Evolutionary conservation across 768 basidiomycete species (phyloP).

Genomic region (Lanmaoa pseudosensibilis): DNA sequence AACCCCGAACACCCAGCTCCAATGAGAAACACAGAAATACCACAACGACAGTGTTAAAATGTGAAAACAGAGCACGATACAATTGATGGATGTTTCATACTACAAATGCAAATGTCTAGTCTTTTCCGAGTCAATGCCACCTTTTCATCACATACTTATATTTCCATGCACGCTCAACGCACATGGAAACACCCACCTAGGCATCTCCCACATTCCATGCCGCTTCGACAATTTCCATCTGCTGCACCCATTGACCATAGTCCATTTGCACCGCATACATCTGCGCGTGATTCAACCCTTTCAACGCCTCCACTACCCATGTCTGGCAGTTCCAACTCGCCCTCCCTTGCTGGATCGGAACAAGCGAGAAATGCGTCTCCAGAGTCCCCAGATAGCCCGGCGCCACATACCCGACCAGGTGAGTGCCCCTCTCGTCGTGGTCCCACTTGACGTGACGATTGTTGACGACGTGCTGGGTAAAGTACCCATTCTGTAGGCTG

Average conservation of each 20-base stretch:
- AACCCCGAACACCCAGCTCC: no score
- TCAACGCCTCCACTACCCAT: constrained; percentile 21
- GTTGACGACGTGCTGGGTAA: constrained; percentile 16
- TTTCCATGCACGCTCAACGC: no score
- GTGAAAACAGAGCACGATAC: neutral
- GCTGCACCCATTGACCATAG: constrained; percentile 5
- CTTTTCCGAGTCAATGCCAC: no score
- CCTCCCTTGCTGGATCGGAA: constrained; percentile 11
- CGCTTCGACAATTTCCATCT: constrained; percentile 16
- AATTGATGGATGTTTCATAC: neutral
- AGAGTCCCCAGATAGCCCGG: constrained; percentile 1
- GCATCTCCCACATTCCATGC: constrained; percentile 8
- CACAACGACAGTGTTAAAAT: neutral
- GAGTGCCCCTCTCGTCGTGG: constrained; percentile 8
- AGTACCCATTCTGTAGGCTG: constrained; percentile 10
- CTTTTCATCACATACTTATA: no score
- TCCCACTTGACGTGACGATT: constrained; percentile 16
- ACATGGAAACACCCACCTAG: no score
- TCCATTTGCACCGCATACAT: constrained; percentile 22
- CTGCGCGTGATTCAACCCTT: constrained; percentile 9
- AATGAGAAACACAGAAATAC: neutral
- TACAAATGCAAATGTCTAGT: neutral
- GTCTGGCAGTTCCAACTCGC: constrained; percentile 21
- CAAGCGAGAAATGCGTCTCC: constrained; percentile 12
- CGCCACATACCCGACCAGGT: constrained; percentile 13